phyloP scores from a whole-genome alignment of 306 rosid genomes.

The Fragaria nilgerrensis region DNA sequence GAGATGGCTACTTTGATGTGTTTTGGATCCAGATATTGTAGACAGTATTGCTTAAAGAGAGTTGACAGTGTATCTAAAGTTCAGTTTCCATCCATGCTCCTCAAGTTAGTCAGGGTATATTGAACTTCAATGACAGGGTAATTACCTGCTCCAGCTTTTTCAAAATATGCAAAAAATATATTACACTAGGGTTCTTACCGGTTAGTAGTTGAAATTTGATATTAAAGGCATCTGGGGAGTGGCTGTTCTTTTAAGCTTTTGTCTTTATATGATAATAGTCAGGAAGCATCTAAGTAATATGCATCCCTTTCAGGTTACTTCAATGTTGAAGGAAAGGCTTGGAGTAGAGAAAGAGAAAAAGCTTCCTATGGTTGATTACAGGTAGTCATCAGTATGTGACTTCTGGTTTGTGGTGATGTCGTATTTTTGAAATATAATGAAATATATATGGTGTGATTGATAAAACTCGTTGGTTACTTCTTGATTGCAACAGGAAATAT shows the following conservation, averaged over 20 bases:
- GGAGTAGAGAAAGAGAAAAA: slow-evolving; percentile 51
- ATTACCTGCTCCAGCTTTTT: background rate
- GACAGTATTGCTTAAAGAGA: slow-evolving; percentile 6
- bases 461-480: background rate
- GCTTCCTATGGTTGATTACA: slow-evolving; percentile 71
- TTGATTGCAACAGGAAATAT: slow-evolving; percentile 60
- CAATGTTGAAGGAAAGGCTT: slow-evolving; percentile 72
- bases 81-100: slow-evolving; percentile 7
- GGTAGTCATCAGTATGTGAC: slow-evolving; percentile 36
- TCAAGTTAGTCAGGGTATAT: slow-evolving; percentile 15
- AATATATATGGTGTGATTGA: background rate
- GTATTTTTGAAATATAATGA: background rate
- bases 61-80: slow-evolving; percentile 8
- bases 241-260: slow-evolving; percentile 8
- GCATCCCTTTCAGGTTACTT: slow-evolving; percentile 55
- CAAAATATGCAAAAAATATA: background rate
- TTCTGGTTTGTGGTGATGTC: background rate
- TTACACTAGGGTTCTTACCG: background rate
- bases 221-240: background rate
- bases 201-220: slow-evolving; percentile 18
- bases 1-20: slow-evolving; percentile 13
- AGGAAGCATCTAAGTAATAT: slow-evolving; percentile 18
- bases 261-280: slow-evolving; percentile 9
- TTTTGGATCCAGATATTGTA: slow-evolving; percentile 13
- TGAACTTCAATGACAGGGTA: background rate